phyloP scores from a whole-genome alignment of 495 filamentous ascomycete genomes.

The Tirmania nivea region DNA sequence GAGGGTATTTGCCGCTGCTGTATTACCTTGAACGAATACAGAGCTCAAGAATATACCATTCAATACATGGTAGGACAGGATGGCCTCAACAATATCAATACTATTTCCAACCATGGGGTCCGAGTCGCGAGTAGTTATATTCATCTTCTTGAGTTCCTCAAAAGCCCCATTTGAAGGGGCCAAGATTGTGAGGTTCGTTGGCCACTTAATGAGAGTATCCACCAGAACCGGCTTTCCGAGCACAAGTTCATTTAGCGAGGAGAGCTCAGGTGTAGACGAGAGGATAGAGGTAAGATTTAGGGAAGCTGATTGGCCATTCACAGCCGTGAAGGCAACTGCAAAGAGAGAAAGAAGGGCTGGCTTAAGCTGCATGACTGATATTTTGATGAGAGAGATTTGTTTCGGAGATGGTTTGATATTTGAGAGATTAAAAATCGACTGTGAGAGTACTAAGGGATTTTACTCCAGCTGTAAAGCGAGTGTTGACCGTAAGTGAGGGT shows the following conservation, averaged over 20 bases:
- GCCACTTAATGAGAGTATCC: conserved; percentile 19
- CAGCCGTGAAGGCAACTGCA: neutral
- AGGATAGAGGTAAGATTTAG: conserved; percentile 5
- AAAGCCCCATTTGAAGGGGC: conserved; percentile 43
- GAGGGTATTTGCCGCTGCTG: conserved; percentile 33
- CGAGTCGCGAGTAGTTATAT: conserved; percentile 12
- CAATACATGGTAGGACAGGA: conserved; percentile 45
- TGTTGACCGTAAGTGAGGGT: too few relatives aligned
- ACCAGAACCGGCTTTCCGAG: conserved; percentile 22
- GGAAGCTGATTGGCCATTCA: neutral
- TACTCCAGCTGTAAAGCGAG: too few relatives aligned
- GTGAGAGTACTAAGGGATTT: too few relatives aligned
- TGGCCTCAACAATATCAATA: conserved; percentile 23
- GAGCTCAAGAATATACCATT: conserved; percentile 29
- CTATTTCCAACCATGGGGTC: conserved; percentile 12
- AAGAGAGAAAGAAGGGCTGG: too few relatives aligned
- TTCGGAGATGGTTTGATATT: too few relatives aligned
- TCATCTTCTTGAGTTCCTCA: conserved; percentile 20
- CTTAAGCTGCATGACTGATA: too few relatives aligned
- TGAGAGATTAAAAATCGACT: too few relatives aligned
- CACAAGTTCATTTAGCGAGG: conserved; percentile 19
- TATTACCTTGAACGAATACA: conserved; percentile 23
- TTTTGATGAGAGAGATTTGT: too few relatives aligned
- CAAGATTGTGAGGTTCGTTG: conserved; percentile 38
- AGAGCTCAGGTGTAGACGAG: neutral